phyloP scores from a whole-genome alignment of 352 stramenopile genomes.

The Phytopythium vexans region DNA sequence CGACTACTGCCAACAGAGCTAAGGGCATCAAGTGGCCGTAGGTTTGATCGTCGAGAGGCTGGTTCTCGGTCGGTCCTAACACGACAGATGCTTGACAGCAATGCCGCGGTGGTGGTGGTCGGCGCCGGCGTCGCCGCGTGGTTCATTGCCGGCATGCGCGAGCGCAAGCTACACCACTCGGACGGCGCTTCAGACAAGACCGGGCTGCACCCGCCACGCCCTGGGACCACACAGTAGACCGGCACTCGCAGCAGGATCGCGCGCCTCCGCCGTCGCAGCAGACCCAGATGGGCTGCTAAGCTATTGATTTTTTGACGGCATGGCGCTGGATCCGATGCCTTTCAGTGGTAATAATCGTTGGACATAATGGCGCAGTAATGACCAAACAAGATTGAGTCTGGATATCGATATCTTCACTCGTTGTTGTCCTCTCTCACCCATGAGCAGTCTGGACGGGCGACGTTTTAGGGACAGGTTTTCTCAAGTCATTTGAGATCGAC shows the following conservation, averaged over 20 bases:
- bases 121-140: slow-evolving; percentile 1
- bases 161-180: neutral
- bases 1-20: neutral
- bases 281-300: slow-evolving; percentile 1
- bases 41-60: neutral
- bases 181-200: neutral
- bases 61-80: neutral
- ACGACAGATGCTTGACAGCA: neutral
- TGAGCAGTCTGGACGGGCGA: no score
- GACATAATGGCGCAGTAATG: no score
- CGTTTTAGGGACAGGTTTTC: no score
- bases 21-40: slow-evolving; percentile 4
- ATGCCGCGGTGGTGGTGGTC: neutral
- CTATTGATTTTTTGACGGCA: neutral
- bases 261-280: slow-evolving; percentile 2
- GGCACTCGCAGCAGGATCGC: slow-evolving; percentile 1
- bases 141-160: neutral
- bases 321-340: no score
- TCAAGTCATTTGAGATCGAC: no score
- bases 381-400: no score
- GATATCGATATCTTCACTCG: no score
- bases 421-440: no score
- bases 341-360: no score
- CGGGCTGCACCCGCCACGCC: neutral
- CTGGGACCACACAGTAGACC: neutral